Percentiles rank a stretch among this genome's conserved stretches.
These are phyloP conservation scores for Yarrowia deformans DNA, from an alignment of 805 yeast species.

Conservation along the genomic window DNA sequence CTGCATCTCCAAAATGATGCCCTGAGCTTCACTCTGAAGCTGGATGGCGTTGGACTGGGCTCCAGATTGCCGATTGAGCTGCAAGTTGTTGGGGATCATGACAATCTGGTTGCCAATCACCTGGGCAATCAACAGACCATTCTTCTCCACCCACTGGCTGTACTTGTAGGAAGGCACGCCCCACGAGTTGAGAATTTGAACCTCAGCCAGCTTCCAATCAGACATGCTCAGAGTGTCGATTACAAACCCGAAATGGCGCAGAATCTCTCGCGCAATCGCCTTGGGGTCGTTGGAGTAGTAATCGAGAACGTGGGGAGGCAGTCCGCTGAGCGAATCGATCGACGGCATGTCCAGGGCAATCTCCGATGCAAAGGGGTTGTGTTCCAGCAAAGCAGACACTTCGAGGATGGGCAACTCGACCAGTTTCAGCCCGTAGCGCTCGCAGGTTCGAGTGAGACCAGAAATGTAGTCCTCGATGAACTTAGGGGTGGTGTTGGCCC, in stretches of 20 bases:
- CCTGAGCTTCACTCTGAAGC: conserved; percentile 17
- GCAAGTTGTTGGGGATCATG: conserved; percentile 86
- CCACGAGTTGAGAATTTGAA: conserved; percentile 87
- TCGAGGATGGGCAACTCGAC: conserved; percentile 95
- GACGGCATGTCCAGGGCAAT: conserved; percentile 18
- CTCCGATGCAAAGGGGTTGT: conserved; percentile 84
- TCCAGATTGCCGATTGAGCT: conserved; percentile 72
- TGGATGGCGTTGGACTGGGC: conserved; percentile 42
- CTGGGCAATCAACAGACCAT: conserved; percentile 92
- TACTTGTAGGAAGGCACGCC: conserved; percentile 82
- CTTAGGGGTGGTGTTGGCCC: conserved; percentile 91
- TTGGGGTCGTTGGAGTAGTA: conserved; percentile 46
- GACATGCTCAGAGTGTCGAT: conserved; percentile 80
- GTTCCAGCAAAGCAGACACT: conserved; percentile 72
- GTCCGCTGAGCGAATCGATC: not conserved
- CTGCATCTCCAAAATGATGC: conserved; percentile 36
- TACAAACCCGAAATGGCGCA: conserved; percentile 74
- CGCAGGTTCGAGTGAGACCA: conserved; percentile 83
- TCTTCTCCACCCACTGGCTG: conserved; percentile 87
- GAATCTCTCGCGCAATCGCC: conserved; percentile 78
- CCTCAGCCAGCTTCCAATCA: conserved; percentile 56
- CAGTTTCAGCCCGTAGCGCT: conserved; percentile 76
- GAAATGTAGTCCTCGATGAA: conserved; percentile 78
- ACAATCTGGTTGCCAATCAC: conserved; percentile 79
- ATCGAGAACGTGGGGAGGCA: conserved; percentile 10